phyloP scores from a whole-genome alignment of 1,139 yeast genomes.

The Taphrina deformans region DNA sequence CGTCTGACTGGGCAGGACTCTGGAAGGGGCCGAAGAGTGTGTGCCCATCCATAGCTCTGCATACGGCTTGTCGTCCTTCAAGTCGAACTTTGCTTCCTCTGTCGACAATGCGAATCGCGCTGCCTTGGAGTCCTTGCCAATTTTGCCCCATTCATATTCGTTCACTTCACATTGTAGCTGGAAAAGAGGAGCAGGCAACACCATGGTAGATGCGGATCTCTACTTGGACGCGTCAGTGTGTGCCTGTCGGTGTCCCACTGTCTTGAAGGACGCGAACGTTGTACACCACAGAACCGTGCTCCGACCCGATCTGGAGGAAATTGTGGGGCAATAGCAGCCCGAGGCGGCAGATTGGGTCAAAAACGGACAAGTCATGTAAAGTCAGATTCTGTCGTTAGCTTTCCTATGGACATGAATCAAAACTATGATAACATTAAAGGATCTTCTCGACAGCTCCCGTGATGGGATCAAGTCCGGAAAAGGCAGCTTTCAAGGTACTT shows the following conservation, averaged over 20 bases:
- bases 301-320: neutral
- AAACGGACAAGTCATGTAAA: too few relatives aligned
- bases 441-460: neutral
- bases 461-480: slow-evolving; percentile 13
- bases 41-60: slow-evolving; percentile 91
- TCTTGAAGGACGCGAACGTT: too few relatives aligned
- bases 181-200: slow-evolving; percentile 29
- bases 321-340: neutral
- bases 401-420: neutral
- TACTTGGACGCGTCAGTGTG: neutral
- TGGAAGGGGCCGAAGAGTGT: slow-evolving; percentile 89
- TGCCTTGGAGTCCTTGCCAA: slow-evolving; percentile 28
- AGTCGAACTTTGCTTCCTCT: slow-evolving; percentile 2
- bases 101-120: slow-evolving; percentile 32
- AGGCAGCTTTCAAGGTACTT: slow-evolving; percentile 18
- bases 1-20: slow-evolving; percentile 55
- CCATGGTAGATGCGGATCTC: neutral
- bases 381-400: too few relatives aligned
- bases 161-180: slow-evolving; percentile 32
- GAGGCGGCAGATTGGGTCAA: too few relatives aligned
- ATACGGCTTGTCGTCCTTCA: slow-evolving; percentile 27
- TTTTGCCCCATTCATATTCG: slow-evolving; percentile 32
- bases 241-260: too few relatives aligned
- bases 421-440: neutral
- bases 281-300: neutral